These are phyloP conservation scores for Russula earlei DNA, from an alignment of 768 basidiomycete species.

Conservation along the genomic window DNA sequence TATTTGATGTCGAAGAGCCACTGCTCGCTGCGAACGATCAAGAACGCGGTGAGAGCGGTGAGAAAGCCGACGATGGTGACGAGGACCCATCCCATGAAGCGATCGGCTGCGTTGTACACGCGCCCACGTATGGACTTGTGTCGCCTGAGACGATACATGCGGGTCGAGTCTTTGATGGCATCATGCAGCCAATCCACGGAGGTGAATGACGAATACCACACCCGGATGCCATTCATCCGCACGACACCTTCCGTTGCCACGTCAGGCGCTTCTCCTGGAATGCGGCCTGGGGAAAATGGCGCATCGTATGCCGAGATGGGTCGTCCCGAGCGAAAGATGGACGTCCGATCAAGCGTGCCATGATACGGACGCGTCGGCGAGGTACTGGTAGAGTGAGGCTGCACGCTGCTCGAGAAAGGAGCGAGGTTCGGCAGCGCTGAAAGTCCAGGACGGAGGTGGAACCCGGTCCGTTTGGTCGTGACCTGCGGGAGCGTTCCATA, in stretches of 20 bases:
- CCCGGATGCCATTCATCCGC: constrained; percentile 78
- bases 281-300: constrained; percentile 26
- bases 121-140: constrained; percentile 63
- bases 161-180: constrained; percentile 85
- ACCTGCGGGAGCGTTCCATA: constrained; percentile 46
- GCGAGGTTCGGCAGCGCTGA: constrained; percentile 31
- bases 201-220: constrained; percentile 87
- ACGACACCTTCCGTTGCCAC: constrained; percentile 39
- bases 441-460: constrained; percentile 29
- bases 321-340: constrained; percentile 39
- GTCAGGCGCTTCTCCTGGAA: constrained; percentile 27
- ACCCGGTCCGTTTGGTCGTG: constrained; percentile 15
- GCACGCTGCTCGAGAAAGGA: constrained; percentile 24
- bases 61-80: constrained; percentile 83
- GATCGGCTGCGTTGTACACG: constrained; percentile 56
- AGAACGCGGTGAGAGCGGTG: constrained; percentile 77
- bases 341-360: constrained; percentile 26
- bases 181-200: constrained; percentile 97
- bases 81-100: constrained; percentile 79
- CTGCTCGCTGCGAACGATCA: constrained; percentile 79
- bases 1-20: constrained; percentile 90
- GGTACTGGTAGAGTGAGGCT: constrained; percentile 28
- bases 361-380: constrained; percentile 26
- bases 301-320: constrained; percentile 71
- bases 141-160: constrained; percentile 62